Evolutionary conservation across 192 early-diverging fungal species (phyloP).

Genomic region (Gonapodya prolifera): DNA sequence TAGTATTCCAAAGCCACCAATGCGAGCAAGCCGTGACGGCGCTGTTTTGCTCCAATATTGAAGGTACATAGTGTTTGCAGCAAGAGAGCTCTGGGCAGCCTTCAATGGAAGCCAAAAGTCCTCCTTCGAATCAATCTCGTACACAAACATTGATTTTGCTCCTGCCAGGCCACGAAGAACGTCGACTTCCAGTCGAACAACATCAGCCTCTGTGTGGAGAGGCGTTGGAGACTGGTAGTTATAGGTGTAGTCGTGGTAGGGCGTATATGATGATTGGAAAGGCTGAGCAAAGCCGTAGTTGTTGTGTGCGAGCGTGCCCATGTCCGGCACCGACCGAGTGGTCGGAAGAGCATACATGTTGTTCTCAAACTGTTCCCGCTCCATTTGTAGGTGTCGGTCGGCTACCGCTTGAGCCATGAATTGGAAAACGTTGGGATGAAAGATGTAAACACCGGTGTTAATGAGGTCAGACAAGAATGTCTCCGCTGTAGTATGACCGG

Average conservation of each 20-base stretch:
- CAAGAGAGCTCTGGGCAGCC: slow-evolving; percentile 80
- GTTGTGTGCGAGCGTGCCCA: background rate
- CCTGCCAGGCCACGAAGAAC: slow-evolving; percentile 74
- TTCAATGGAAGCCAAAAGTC: slow-evolving; percentile 98
- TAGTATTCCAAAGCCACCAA: slow-evolving; percentile 1
- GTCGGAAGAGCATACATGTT: slow-evolving; percentile 18
- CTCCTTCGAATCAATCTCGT: slow-evolving; percentile 38
- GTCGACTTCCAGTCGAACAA: slow-evolving; percentile 83
- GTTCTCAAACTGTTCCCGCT: slow-evolving; percentile 34
- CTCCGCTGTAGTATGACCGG: slow-evolving; percentile 32
- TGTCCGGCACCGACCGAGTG: background rate
- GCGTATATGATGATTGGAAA: background rate
- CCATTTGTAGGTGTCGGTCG: slow-evolving; percentile 38
- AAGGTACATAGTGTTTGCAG: slow-evolving; percentile 86
- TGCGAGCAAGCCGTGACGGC: slow-evolving; percentile 4
- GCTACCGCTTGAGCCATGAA: slow-evolving; percentile 70
- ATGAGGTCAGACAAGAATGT: slow-evolving; percentile 88
- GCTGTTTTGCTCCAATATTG: slow-evolving; percentile 46
- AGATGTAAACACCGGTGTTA: slow-evolving; percentile 90
- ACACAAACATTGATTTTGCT: slow-evolving; percentile 73
- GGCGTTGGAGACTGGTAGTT: background rate
- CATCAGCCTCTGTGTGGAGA: slow-evolving; percentile 34
- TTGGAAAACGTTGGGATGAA: slow-evolving; percentile 75
- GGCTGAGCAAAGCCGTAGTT: background rate
- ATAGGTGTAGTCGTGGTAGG: background rate